Base-by-base conservation (phyloP, 1,284 basidiomycete species). In the Apiotrichum montevideense region DNA sequence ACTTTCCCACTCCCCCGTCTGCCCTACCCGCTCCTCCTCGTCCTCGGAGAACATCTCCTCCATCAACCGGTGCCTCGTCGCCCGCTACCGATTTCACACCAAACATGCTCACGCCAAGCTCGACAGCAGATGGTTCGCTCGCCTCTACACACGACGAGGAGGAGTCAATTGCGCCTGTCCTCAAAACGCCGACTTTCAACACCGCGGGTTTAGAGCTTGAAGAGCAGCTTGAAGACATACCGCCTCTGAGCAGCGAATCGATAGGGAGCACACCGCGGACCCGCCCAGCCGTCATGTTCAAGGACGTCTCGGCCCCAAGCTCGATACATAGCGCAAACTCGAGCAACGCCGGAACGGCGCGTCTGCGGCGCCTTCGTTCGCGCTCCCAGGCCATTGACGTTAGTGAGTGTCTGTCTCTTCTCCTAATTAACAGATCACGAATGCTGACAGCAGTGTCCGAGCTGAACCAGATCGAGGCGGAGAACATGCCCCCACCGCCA, bases 381-480 rank as follows among this genome's bases (percentile, higher is more conserved):
- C 59, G 57, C 48, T 57, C 58, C 3, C 62, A 63, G 52, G 62
- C 50, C 3, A 56, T 63, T 35, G 62, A 63, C 43, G 50, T 63
- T 32, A 61, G 41, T 42, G 41, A 42, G 41, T 42, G 41, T 14
- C 48, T 46, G 43, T 45, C 40, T 55, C n/a, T 7, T 39, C 7
- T 47, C 34, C 21, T 21, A 21, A 21, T 21, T 21, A 21, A 21
- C 21, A 21, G 21, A 21, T 21, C 21, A 21, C 21, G 21, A 21
- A 10, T 51, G 64, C 62, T 42, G 41, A 42, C 41, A 6, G 10
- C 41, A 42, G 41, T 68, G 67, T 58, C 66, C 46, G 71, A 73
- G 55, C 65, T 69, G 49, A 61, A 53, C 46, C 58, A 62, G 13
- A 39, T 59, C 40, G 63, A 65, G 48, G 63, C 59, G 21, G 66